Conservation (phyloP, 495 filamentous ascomycete genomes). For the Extremus antarcticus region DNA sequence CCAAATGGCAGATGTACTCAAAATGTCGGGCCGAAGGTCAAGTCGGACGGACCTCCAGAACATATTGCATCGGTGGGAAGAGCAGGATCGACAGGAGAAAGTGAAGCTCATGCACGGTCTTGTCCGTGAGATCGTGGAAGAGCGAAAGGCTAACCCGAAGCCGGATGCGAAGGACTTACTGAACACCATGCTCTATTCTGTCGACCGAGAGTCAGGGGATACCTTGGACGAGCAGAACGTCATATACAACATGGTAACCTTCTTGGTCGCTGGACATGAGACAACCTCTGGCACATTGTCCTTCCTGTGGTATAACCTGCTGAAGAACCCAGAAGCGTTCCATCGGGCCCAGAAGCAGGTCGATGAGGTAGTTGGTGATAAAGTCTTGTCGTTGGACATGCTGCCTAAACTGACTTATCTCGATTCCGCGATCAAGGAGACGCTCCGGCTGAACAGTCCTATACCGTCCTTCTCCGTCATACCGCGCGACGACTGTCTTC, state of each 20-base stretch:
- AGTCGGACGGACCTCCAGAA: constrained; percentile 6
- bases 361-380: constrained; percentile 52
- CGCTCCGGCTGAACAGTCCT: constrained; percentile 54
- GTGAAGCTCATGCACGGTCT: constrained; percentile 9
- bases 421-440: constrained; percentile 57
- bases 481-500: constrained; percentile 41
- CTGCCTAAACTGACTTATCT: constrained; percentile 56
- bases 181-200: constrained; percentile 19
- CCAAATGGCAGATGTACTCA: constrained; percentile 22
- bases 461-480: constrained; percentile 47
- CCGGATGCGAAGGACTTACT: constrained; percentile 20
- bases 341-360: constrained; percentile 55
- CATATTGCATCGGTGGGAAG: background rate
- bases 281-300: constrained; percentile 28
- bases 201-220: constrained; percentile 16
- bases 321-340: constrained; percentile 51
- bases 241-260: constrained; percentile 27
- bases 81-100: background rate
- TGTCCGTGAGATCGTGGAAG: constrained; percentile 13
- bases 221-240: constrained; percentile 21
- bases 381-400: constrained; percentile 54
- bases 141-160: constrained; percentile 15
- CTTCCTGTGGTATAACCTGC: constrained; percentile 45
- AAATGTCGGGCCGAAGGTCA: constrained; percentile 14
- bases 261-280: constrained; percentile 22